These are phyloP conservation scores for Brassica nigra DNA, from an alignment of 345 rosid species.

Conservation along the genomic window DNA sequence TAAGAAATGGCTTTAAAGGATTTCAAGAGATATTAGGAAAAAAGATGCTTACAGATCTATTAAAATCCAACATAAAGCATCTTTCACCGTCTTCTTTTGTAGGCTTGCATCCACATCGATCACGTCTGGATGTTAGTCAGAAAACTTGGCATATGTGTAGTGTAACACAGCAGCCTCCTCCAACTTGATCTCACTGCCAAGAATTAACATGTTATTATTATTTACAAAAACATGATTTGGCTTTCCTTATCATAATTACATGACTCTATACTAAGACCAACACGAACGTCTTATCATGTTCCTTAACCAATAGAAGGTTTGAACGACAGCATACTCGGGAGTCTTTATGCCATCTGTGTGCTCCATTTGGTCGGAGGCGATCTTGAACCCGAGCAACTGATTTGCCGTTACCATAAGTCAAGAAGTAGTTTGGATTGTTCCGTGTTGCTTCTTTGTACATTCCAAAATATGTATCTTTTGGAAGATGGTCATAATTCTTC, in stretches of 20 bases:
- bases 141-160: conserved; percentile 88
- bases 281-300: neutral
- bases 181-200: conserved; percentile 76
- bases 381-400: conserved; percentile 83
- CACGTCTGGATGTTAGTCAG: conserved; percentile 94
- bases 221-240: neutral
- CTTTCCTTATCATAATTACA: neutral
- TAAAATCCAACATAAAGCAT: conserved; percentile 97
- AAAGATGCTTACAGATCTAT: conserved; percentile 73
- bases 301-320: neutral
- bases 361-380: conserved; percentile 98
- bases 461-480: conserved; percentile 91
- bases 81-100: conserved; percentile 86
- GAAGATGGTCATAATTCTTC: conserved; percentile 92
- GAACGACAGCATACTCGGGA: conserved; percentile 58
- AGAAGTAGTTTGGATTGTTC: conserved; percentile 91
- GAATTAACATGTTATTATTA: neutral
- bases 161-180: conserved; percentile 97
- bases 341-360: conserved; percentile 98
- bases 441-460: conserved; percentile 88
- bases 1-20: neutral
- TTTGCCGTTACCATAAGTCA: conserved; percentile 95
- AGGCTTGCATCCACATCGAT: conserved; percentile 97
- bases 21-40: neutral
- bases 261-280: too few relatives aligned